Evolutionary conservation across 176 grass and related monocot species (phyloP), one percentile per base, ranked within the genome.

Genomic region (Panicum miliaceum): DNA sequence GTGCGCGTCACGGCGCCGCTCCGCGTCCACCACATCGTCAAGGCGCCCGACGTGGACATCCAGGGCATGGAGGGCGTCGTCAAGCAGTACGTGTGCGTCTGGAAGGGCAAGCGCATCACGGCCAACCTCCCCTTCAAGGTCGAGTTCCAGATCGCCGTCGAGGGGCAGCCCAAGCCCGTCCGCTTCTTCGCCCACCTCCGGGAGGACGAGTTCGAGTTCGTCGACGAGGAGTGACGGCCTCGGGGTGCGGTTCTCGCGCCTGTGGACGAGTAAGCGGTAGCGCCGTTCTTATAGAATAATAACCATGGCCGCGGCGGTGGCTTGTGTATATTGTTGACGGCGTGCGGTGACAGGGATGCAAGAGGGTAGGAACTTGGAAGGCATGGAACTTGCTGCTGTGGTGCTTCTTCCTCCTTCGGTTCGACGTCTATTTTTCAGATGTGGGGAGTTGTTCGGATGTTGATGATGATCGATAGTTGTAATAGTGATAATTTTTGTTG

Each of bases 121-220:
- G 91, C 93, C 46, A 99, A 96, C 84, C 64, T 96, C 19, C 97
- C 97, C 2, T 99, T 89, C 84, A 99, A 99, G 90, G 78, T 99
- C 37, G 93, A 96, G 78, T 99, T 96, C 78, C 68, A 90, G 12
- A 11, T 99, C 85, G 3, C 13, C 38, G 73, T 94, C 8, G 91
- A 96, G 0, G 82, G 88, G 22, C 97, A 94, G 75, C 80, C 88
- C 52, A 95, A 92, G 73, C 93, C 93, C 6, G 90, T 94, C 80
- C 88, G 86, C 74, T 86, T 99, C 88, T 85, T 99, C 71, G 84
- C 78, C 27, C 97, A 99, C 82, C 93, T 99, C 23, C 88, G 87
- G 64, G 97, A 99, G 78, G 97, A 99, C 82, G 97, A 99, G 86
- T 99, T 99, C 72, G 97, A 99, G 88, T 94, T 92, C 87, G 74